Conservation (phyloP, 75 land plant genomes). For the Gnetum montanum region DNA sequence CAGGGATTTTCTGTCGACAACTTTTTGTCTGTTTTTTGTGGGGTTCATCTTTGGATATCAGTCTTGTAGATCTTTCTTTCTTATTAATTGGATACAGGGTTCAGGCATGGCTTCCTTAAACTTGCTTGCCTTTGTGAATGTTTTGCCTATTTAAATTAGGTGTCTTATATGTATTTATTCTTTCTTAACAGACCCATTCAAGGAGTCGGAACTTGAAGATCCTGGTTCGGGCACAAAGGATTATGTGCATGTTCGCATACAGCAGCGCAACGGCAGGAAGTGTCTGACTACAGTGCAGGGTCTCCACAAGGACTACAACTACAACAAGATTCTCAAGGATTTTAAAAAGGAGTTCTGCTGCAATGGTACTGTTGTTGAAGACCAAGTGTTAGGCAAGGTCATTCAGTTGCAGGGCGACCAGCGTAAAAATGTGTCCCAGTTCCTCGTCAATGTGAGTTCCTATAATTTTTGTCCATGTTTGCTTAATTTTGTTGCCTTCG, state of each 20-base stretch:
- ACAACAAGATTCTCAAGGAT: slow-evolving; percentile 78
- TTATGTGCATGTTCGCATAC: slow-evolving; percentile 77
- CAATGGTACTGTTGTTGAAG: slow-evolving; percentile 86
- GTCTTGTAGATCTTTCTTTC: no score
- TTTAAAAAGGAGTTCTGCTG: slow-evolving; percentile 83
- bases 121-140: no score
- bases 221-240: slow-evolving; percentile 64
- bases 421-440: slow-evolving; percentile 62
- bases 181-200: slow-evolving; percentile 72
- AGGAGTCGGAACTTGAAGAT: slow-evolving; percentile 70
- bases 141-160: no score
- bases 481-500: neutral
- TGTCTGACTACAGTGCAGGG: slow-evolving; percentile 84
- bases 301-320: slow-evolving; percentile 59
- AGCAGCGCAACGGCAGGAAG: slow-evolving; percentile 82
- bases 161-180: no score
- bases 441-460: slow-evolving; percentile 40
- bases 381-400: slow-evolving; percentile 66
- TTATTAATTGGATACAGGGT: no score
- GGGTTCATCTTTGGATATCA: no score
- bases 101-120: no score
- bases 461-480: neutral
- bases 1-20: no score
- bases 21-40: no score
- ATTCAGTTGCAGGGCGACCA: slow-evolving; percentile 74